Evolutionary conservation across 2,329 filamentous ascomycete species (phyloP), one percentile per base, ranked within the genome.

Genomic region (Apiospora phragmitis): DNA sequence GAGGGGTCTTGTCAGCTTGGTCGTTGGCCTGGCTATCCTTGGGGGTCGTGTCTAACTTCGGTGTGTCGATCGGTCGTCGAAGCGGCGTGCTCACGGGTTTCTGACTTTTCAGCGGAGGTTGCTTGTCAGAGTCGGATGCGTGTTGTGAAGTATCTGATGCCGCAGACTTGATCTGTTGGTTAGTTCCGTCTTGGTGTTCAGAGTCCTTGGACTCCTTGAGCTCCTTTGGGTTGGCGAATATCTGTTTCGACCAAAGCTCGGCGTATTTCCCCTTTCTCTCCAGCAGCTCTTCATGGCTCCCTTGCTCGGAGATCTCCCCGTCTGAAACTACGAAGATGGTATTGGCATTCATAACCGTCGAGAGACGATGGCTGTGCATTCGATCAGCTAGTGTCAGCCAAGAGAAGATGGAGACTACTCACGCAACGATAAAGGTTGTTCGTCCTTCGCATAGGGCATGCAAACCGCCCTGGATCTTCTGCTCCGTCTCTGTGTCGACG

Each of bases 301-400:
- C 91, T 74, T 89, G 84, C 76, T 93, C 90, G n/a, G 88, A 83
- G 67, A 93, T 85, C 73, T 86, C 82, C 14, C 91, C 91, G 68
- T 89, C 84, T 59, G 88, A 85, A 62, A 93, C 85, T 12, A 93
- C 91, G 68, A 92, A 85, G 71, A 93, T 92, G 32, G 86, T 84
- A 74, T 93, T 90, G 2, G 91, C 90, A 73, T 91, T 90, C 82
- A 91, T 90, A 69, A 93, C 90, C 0, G 92, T 94, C 0, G 91
- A 92, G 32, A 93, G 82, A 12, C 91, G 87, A 77, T 93, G 91
- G 0, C 88, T 90, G 70, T 0, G 42, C 68, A 11, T 21, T 26
- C 45, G 45, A 38, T 79, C 70, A 77, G 76, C 65, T 70, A 29
- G 29, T 6, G 24, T 6, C n/a, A 24, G 21, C 38, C 1, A 14